Conservation (phyloP, 2,329 filamentous ascomycete genomes). For the Cladobotryum protrusum region DNA sequence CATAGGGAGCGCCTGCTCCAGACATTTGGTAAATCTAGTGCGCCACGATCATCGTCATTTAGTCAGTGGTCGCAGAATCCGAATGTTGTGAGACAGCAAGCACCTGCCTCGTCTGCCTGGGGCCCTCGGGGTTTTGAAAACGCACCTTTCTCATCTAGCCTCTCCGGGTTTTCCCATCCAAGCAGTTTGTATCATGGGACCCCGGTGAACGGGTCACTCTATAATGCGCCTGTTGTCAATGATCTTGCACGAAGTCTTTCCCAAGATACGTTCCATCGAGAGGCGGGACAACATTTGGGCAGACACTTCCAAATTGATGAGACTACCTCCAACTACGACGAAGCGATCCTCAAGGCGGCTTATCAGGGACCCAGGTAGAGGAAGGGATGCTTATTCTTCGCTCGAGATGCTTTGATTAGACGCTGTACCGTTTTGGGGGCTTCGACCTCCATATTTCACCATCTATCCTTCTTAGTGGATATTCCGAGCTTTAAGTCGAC, state of each 20-base stretch:
- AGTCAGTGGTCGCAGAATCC: slow-evolving; percentile 24
- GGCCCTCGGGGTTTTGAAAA: slow-evolving; percentile 11
- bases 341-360: slow-evolving; percentile 29
- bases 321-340: slow-evolving; percentile 29
- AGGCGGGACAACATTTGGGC: slow-evolving; percentile 10
- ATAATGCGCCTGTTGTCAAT: slow-evolving; percentile 13
- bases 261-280: slow-evolving; percentile 12
- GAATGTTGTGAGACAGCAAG: slow-evolving; percentile 14
- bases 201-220: slow-evolving; percentile 25
- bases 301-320: slow-evolving; percentile 27
- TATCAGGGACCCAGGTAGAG: slow-evolving; percentile 23
- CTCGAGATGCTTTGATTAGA: no score
- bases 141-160: slow-evolving; percentile 22
- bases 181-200: slow-evolving; percentile 48
- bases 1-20: slow-evolving; percentile 32
- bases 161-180: slow-evolving; percentile 38
- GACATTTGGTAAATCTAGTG: slow-evolving; percentile 23
- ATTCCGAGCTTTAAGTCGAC: no score
- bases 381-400: background rate
- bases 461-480: no score
- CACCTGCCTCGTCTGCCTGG: slow-evolving; percentile 17
- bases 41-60: slow-evolving; percentile 25
- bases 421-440: no score
- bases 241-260: slow-evolving; percentile 13
- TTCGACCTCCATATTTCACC: no score